phyloP scores from a whole-genome alignment of 2,329 filamentous ascomycete species.

The Pseudocercospora macadamiae region DNA sequence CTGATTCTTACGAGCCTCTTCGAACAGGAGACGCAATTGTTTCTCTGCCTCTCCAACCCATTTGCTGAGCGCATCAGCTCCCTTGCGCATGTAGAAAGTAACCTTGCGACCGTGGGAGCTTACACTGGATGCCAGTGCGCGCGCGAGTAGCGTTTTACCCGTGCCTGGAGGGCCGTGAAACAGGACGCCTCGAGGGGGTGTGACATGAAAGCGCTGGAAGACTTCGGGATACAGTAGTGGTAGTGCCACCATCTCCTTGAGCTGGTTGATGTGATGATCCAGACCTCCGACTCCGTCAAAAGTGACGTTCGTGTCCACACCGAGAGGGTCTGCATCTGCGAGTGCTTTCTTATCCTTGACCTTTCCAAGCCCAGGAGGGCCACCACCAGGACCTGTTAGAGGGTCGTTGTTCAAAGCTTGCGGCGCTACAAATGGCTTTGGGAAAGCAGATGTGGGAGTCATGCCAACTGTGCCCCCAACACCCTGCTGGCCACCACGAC shows the following conservation, averaged over 20 bases:
- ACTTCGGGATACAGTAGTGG: constrained; percentile 94
- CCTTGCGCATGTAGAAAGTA: constrained; percentile 99
- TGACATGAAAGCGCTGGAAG: constrained; percentile 88
- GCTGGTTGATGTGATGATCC: constrained; percentile 89
- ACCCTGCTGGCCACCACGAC: constrained; percentile 59
- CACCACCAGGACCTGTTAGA: constrained; percentile 59
- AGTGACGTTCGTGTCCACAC: constrained; percentile 88
- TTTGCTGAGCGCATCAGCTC: constrained; percentile 94
- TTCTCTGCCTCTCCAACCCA: constrained; percentile 99
- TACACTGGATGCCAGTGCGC: constrained; percentile 88
- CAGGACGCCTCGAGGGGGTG: constrained; percentile 88
- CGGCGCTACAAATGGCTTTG: constrained; percentile 48
- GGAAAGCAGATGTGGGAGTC: constrained; percentile 59
- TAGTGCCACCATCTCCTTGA: constrained; percentile 98
- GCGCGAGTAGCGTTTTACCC: constrained; percentile 94
- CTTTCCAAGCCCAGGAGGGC: constrained; percentile 80
- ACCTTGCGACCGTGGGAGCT: constrained; percentile 90
- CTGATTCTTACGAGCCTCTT: constrained; percentile 92
- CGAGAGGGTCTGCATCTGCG: constrained; percentile 91
- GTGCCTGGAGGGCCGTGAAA: constrained; percentile 98
- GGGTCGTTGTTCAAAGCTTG: constrained; percentile 63
- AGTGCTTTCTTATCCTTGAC: constrained; percentile 90
- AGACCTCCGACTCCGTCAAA: constrained; percentile 94
- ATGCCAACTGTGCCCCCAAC: constrained; percentile 66
- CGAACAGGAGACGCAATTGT: constrained; percentile 89